Conservation (phyloP, 1,139 yeast species). For the Yamadazyma friedrichii region DNA sequence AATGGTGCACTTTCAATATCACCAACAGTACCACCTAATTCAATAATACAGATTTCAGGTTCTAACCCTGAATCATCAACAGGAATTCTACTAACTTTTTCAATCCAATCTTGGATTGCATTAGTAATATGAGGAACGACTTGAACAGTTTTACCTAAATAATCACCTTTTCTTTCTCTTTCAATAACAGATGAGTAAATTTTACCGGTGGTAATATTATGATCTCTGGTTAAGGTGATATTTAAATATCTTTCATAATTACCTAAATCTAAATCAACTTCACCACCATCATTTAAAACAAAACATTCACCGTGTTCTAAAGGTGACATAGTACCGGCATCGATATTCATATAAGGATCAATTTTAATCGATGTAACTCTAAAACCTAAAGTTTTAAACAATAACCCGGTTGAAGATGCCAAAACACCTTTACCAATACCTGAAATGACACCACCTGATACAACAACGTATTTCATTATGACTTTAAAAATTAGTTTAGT, state of each 20-base stretch:
- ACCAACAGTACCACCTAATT: slow-evolving; percentile 99
- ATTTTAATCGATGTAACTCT: slow-evolving; percentile 96
- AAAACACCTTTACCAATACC: slow-evolving; percentile 99
- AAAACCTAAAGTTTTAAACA: slow-evolving; percentile 89
- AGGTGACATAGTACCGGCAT: slow-evolving; percentile 99
- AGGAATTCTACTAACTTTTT: slow-evolving; percentile 85
- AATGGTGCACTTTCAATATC: slow-evolving; percentile 99
- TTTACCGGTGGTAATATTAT: slow-evolving; percentile 97
- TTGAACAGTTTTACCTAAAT: slow-evolving; percentile 98
- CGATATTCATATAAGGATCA: slow-evolving; percentile 98
- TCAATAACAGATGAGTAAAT: slow-evolving; percentile 92
- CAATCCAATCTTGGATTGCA: slow-evolving; percentile 98
- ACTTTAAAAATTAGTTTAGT: not conserved
- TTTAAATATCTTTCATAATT: slow-evolving; percentile 96
- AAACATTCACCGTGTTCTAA: slow-evolving; percentile 98
- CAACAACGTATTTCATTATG: slow-evolving; percentile 95
- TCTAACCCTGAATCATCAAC: slow-evolving; percentile 89
- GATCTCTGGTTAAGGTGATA: slow-evolving; percentile 88
- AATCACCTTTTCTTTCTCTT: slow-evolving; percentile 94
- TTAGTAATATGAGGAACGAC: slow-evolving; percentile 97
- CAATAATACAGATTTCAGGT: slow-evolving; percentile 93
- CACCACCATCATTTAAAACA: slow-evolving; percentile 98
- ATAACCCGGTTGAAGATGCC: slow-evolving; percentile 94
- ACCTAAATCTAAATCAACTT: slow-evolving; percentile 96
- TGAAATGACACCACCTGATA: slow-evolving; percentile 97